Evolutionary conservation across 2,329 filamentous ascomycete species (phyloP).

Genomic region (Fulvia fulva): DNA sequence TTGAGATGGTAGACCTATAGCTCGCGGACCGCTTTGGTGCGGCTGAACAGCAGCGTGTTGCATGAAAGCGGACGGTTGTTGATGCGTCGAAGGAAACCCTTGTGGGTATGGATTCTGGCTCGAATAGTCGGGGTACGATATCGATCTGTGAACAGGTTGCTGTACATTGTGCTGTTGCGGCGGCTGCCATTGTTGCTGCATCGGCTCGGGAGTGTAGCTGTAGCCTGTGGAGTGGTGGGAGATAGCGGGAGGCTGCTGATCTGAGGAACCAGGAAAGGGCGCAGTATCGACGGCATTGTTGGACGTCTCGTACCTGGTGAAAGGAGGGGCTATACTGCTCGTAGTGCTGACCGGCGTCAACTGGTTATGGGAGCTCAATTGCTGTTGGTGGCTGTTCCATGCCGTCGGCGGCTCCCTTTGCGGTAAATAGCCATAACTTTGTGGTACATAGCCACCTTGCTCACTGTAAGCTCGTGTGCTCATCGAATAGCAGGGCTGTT

Average conservation of each 20-base stretch:
- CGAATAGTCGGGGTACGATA: conserved; percentile 2
- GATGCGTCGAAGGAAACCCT: not conserved
- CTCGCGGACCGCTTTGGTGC: not conserved
- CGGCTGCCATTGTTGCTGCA: conserved; percentile 2
- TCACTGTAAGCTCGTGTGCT: not conserved
- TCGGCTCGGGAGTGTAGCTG: not conserved
- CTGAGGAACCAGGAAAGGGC: conserved; percentile 4
- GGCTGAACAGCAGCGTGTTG: not conserved
- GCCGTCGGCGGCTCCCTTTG: not conserved
- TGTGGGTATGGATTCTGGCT: not conserved
- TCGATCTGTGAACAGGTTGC: conserved; percentile 5
- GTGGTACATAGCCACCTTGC: not conserved
- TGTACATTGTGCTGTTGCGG: not conserved
- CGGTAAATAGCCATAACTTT: not conserved
- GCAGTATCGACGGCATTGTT: conserved; percentile 7
- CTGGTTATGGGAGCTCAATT: not conserved
- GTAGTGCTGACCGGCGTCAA: not conserved
- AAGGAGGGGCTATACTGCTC: conserved; percentile 1
- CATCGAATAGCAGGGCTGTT: not conserved
- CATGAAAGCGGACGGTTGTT: not conserved
- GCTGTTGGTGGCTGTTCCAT: conserved; percentile 4
- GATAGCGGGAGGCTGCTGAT: not conserved
- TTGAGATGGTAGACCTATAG: not conserved
- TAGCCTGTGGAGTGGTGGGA: not conserved
- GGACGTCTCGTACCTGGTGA: not conserved